A percentile compares a stretch with the other conserved stretches of the same genome.
phyloP scores from a whole-genome alignment of 139 green algal genomes.

The Tetradesmus lagerheimii region DNA sequence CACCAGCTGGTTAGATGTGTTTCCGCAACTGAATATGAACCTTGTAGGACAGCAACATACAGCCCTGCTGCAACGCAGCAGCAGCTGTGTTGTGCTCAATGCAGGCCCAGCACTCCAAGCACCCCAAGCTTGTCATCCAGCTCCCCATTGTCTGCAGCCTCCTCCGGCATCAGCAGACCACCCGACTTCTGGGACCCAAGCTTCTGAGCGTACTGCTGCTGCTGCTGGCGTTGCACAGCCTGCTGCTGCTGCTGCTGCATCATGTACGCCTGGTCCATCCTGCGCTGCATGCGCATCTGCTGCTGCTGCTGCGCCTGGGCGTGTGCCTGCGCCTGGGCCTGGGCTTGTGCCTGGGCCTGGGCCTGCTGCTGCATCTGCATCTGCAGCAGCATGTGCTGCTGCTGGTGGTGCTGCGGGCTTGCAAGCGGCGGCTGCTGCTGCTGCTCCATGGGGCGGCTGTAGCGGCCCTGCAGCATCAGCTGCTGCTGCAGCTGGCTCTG shows the following conservation, averaged over 20 bases:
- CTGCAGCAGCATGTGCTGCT: constrained; percentile 37
- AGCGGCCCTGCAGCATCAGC: constrained; percentile 35
- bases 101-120: constrained; percentile 47
- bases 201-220: not conserved
- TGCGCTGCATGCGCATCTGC: constrained; percentile 39
- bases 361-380: constrained; percentile 40
- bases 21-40: too few species aligned
- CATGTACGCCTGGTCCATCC: constrained; percentile 33
- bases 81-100: not conserved
- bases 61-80: not conserved
- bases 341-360: not conserved
- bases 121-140: constrained; percentile 46
- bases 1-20: not conserved
- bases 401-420: constrained; percentile 1
- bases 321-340: not conserved
- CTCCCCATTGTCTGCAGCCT: constrained; percentile 11
- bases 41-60: not conserved
- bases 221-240: constrained; percentile 25
- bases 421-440: not conserved
- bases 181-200: not conserved
- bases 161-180: not conserved
- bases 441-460: not conserved
- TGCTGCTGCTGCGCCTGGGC: not conserved
- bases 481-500: constrained; percentile 47
- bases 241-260: constrained; percentile 29